Base-by-base conservation (phyloP, 2,329 filamentous ascomycete species). In the Trematosphaeria pertusa region DNA sequence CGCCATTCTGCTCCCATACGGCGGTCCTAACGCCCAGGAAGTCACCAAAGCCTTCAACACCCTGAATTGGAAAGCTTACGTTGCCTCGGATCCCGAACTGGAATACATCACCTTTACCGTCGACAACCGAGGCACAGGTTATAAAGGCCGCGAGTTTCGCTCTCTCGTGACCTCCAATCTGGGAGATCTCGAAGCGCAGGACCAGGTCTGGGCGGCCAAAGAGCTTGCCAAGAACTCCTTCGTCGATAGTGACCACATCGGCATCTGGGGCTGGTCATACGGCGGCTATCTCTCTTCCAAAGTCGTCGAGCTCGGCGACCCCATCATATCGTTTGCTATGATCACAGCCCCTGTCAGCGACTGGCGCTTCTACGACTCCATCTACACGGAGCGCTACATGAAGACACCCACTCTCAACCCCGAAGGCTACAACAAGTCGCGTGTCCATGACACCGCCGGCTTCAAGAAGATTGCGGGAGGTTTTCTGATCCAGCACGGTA, bases 381-480 rank as follows among this genome's bases (percentile, higher is more conserved):
- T 88, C 75, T 89, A 88, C 65, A 87, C 86, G 0, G 86, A 89
- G 67, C 80, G 86, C 28, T 89, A 87, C 72, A 88, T 89, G 86
- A 87, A 87, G 71, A 81, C 77, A 1, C 76, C 79, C 1, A 70
- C 73, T 3, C 69, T 72, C 31, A 88, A 88, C 60, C 72, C 70
- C 0, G 80, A 69, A 0, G 85, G 85, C 21, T 89, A 89, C 71
- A 79, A 80, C 46, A 74, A 75, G 40, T 82, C 82, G 0, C 84
- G 84, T 0, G 83, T 88, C 2, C 78, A 79, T 47, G 75, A 82
- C 3, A 67, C 76, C 0, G 73, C 74, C 0, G 86, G 86, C 0
- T 89, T 89, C 75, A 82, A 82, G 71, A 80, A 80, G 41, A 76
- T 86, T 7, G 73, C 74, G 0, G 86, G 86, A 3, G 78, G 80